Percentiles rank a stretch among this genome's conserved stretches.
These are phyloP conservation scores for Ilex paraguariensis DNA, from an alignment of 305 asterid species.

Conservation along the genomic window DNA sequence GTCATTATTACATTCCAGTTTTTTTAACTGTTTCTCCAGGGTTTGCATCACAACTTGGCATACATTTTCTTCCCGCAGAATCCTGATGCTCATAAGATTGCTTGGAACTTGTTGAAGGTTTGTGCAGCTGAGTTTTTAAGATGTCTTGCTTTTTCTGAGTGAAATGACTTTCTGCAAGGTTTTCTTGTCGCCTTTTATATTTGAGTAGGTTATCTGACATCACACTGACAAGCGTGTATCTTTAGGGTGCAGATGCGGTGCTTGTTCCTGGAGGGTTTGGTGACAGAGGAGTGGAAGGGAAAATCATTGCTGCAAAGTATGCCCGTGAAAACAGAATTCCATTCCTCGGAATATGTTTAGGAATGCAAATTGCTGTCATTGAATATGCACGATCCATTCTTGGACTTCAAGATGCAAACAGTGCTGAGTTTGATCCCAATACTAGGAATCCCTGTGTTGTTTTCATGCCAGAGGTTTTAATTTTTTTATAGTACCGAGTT, in stretches of 20 bases:
- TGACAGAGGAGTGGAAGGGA: slow-evolving; percentile 96
- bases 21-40: slow-evolving; percentile 12
- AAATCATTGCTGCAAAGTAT: slow-evolving; percentile 87
- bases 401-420: slow-evolving; percentile 74
- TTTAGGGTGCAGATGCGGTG: slow-evolving; percentile 78
- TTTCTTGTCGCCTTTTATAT: slow-evolving; percentile 2
- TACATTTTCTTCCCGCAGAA: slow-evolving; percentile 40
- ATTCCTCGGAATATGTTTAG: slow-evolving; percentile 87
- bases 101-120: slow-evolving; percentile 87
- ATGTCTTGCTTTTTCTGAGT: slow-evolving; percentile 2
- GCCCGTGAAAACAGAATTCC: slow-evolving; percentile 89
- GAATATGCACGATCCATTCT: slow-evolving; percentile 80
- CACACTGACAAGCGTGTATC: slow-evolving; percentile 20
- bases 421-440: slow-evolving; percentile 75
- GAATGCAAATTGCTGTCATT: slow-evolving; percentile 91
- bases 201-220: slow-evolving; percentile 6
- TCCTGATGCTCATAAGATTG: slow-evolving; percentile 57
- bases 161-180: background rate
- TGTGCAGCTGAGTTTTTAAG: slow-evolving; percentile 12
- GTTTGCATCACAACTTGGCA: slow-evolving; percentile 24
- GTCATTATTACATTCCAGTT: slow-evolving; percentile 28
- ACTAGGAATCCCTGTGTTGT: slow-evolving; percentile 74
- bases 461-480: slow-evolving; percentile 89
- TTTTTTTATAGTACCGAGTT: background rate
- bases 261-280: slow-evolving; percentile 99